Evolutionary conservation across 805 yeast genomes (phyloP), one percentile per base, ranked within the genome.

Genomic region (Kazachstania taianensis): DNA sequence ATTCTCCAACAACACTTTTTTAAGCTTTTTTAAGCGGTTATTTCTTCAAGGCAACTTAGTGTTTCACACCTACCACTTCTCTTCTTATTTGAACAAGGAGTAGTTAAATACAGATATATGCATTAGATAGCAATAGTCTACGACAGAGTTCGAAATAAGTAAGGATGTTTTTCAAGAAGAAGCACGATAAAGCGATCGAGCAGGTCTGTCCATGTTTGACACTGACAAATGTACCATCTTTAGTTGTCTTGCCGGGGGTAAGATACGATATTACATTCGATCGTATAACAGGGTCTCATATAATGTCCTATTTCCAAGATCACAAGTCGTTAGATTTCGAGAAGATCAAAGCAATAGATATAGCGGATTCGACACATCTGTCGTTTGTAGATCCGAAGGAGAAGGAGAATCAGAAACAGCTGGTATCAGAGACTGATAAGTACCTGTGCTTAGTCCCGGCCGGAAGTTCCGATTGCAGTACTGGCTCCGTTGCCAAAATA

Each of bases 241-340:
- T 66, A 35, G 73, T 78, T 10, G 63, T 75, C 20, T 47, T 77
- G 7, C 83, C 85, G 1, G 82, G 82, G 0, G 69, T 77, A 28
- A 62, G 75, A 17, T 78, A 77, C 54, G 69, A 72, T 38, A 72
- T 77, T n/a, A 61, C 72, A 2, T 69, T 75, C 36, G 53, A 67
- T 13, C 59, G 67, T 36, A 55, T 61, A 36, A 64, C 66, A 35
- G 78, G 75, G 1, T 63, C 69, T 8, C 60, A 66, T 3, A 52
- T 75, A 14, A 53, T 75, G 29, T 57, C 65, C 16, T 60, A 69
- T 19, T 72, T n/a, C n/a, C n/a, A n/a, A n/a, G n/a, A n/a, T n/a
- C n/a, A n/a, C n/a, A n/a, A n/a, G n/a, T n/a, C n/a, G n/a, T n/a
- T n/a, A n/a, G n/a, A n/a, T n/a, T n/a, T 59, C 48, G 52, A 53